Conservation (phyloP, 2,329 filamentous ascomycete species). For the Penicillium sp. region DNA sequence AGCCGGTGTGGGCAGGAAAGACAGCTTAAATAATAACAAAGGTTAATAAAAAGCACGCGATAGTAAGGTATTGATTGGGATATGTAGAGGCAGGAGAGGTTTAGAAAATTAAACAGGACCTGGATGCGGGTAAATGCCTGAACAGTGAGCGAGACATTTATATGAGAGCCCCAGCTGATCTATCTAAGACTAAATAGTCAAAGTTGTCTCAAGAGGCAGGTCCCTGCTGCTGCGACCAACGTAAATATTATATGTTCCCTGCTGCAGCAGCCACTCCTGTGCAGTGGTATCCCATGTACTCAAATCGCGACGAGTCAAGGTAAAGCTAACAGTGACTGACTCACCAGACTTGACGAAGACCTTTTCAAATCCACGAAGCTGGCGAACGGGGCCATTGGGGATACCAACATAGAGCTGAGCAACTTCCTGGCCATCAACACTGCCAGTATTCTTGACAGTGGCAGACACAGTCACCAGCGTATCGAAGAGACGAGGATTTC, state of each 20-base stretch:
- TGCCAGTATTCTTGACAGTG: conserved; percentile 52
- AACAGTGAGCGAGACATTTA: neutral
- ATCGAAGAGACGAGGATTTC: conserved; percentile 56
- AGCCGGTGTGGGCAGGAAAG: too few relatives aligned
- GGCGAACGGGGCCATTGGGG: conserved; percentile 29
- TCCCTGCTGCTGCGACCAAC: conserved; percentile 27
- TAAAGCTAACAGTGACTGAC: conserved; percentile 44
- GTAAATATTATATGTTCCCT: conserved; percentile 15
- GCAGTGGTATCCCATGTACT: conserved; percentile 30
- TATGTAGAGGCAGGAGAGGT: too few relatives aligned
- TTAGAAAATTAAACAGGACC: too few relatives aligned
- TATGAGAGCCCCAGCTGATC: neutral
- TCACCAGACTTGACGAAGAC: conserved; percentile 43
- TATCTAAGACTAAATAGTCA: neutral
- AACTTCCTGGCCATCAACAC: conserved; percentile 48
- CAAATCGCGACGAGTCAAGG: conserved; percentile 37
- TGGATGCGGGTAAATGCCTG: too few relatives aligned
- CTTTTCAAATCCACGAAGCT: conserved; percentile 57
- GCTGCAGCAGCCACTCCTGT: conserved; percentile 20
- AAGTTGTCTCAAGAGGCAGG: conserved; percentile 12
- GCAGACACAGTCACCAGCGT: conserved; percentile 49
- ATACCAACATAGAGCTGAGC: conserved; percentile 56
- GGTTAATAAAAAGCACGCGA: too few relatives aligned
- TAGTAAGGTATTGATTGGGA: too few relatives aligned
- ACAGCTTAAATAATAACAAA: too few relatives aligned